Base-by-base conservation (phyloP, 139 green algal species). In the Micractinium sp. region DNA sequence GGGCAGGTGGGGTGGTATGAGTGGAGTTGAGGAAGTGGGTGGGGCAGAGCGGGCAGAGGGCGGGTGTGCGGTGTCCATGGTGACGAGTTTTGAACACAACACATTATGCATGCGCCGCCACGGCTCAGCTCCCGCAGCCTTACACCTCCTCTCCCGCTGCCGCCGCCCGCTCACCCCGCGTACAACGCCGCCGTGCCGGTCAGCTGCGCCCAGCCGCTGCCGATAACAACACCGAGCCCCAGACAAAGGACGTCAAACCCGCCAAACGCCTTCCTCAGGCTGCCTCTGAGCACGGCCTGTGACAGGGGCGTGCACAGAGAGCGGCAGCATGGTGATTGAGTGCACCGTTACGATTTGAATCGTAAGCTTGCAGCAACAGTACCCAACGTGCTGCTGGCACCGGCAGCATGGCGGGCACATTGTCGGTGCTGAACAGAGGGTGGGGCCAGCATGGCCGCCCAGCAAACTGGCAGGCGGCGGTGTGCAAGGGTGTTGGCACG, bases 211-310 rank as follows among this genome's bases (percentile, higher is more conserved):
- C 87, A 71, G 0, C 90, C 90, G 29, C 33, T 77, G 36, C 86
- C 90, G 31, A 90, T 88, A 7, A 73, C 33, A n/a, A 90, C 78
- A 41, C 90, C 90, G 63, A 88, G 53, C 23, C 90, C 90, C 41
- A 90, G 86, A 29, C 88, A 81, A 0, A 92, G 69, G 14, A 92
- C 36, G 39, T 92, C 90, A 67, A 85, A 90, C 18, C 38, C 31
- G 13, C 41, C n/a, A 25, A 92, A 90, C 7, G 53, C 19, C 47
- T 86, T 90, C 27, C 53, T 33, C 33, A 92, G 66, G 53, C 60
- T 89, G 63, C 90, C 90, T 60, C 73, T 73, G 61, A 92, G 69
- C 61, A 88, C 76, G 22, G 90, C 85, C 90, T 92, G 85, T 33
- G 27, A 13, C 4, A 18, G 56, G n/a, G 31, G 81, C 71, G 71